phyloP scores from a whole-genome alignment of 495 filamentous ascomycete genomes.

The Apiosordaria backusii region DNA sequence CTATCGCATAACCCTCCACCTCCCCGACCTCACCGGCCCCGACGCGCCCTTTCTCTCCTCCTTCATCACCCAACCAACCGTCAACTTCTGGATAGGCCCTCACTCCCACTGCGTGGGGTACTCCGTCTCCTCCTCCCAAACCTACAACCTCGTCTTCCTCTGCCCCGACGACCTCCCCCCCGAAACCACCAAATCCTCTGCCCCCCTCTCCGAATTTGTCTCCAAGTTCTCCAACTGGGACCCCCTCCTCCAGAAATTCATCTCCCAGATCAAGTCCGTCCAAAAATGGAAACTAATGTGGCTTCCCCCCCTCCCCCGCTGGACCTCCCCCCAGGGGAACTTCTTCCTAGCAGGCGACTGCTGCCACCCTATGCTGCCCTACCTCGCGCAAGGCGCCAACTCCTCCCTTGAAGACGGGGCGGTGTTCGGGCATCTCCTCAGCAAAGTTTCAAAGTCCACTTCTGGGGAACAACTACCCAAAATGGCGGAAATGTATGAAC shows the following conservation, averaged over 20 bases:
- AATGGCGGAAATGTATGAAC: conserved; percentile 56
- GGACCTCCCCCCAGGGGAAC: conserved; percentile 39
- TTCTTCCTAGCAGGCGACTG: conserved; percentile 55
- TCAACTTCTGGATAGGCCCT: conserved; percentile 71
- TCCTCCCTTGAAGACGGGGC: conserved; percentile 55
- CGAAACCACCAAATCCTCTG: conserved; percentile 41
- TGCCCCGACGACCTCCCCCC: conserved; percentile 51
- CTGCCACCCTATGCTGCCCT: conserved; percentile 67
- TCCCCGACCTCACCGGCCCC: conserved; percentile 45
- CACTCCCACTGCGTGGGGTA: conserved; percentile 56
- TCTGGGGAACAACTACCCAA: conserved; percentile 43
- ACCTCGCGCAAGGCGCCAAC: conserved; percentile 60
- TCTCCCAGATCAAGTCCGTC: conserved; percentile 43
- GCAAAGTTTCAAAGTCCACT: conserved; percentile 51
- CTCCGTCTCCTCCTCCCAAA: conserved; percentile 45
- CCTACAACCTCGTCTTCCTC: conserved; percentile 58
- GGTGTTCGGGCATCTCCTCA: conserved; percentile 47
- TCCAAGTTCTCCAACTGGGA: conserved; percentile 52
- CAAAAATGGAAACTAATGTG: conserved; percentile 54
- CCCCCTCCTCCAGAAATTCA: conserved; percentile 46
- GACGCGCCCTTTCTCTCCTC: conserved; percentile 42
- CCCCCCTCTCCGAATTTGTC: conserved; percentile 47
- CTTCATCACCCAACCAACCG: conserved; percentile 50
- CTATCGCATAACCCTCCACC: conserved; percentile 55
- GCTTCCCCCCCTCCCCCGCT: conserved; percentile 37